Evolutionary conservation across 176 grass and related monocot genomes (phyloP).

Genomic region (Carex littledalei): DNA sequence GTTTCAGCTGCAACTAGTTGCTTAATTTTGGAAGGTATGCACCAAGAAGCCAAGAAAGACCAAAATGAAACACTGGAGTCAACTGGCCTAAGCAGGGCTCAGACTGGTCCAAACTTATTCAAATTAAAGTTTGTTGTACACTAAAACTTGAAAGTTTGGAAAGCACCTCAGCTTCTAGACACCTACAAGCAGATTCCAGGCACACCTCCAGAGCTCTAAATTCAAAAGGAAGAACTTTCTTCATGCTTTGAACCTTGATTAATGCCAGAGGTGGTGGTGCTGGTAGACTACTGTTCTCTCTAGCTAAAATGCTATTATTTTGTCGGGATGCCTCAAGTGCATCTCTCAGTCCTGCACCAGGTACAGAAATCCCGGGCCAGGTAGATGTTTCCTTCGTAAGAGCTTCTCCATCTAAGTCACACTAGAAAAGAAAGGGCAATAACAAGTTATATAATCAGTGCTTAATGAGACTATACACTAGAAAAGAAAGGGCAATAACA

Average conservation of each 20-base stretch:
- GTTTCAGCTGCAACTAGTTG: neutral
- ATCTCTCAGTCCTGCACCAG: conserved; percentile 28
- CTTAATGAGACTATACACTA: neutral
- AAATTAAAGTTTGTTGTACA: neutral
- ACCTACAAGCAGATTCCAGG: conserved; percentile 91
- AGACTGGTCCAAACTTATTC: neutral
- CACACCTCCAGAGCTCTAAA: conserved; percentile 95
- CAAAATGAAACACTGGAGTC: neutral
- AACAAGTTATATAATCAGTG: neutral
- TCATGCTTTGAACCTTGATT: conserved; percentile 50
- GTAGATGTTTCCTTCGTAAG: conserved; percentile 18
- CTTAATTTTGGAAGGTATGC: neutral
- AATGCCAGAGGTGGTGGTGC: conserved; percentile 32
- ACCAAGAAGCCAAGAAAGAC: neutral
- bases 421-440: conserved; percentile 11
- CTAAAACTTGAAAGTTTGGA: neutral
- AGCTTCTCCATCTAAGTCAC: conserved; percentile 63
- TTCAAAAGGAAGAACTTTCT: conserved; percentile 74
- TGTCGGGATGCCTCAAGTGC: conserved; percentile 44
- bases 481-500: too few relatives aligned
- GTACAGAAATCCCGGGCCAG: conserved; percentile 43
- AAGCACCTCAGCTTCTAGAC: conserved; percentile 82
- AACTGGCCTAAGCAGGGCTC: neutral
- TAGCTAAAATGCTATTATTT: conserved; percentile 9
- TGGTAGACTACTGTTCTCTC: conserved; percentile 38